phyloP scores from a whole-genome alignment of 1,284 basidiomycete genomes.

The Entoloma clypeatum region DNA sequence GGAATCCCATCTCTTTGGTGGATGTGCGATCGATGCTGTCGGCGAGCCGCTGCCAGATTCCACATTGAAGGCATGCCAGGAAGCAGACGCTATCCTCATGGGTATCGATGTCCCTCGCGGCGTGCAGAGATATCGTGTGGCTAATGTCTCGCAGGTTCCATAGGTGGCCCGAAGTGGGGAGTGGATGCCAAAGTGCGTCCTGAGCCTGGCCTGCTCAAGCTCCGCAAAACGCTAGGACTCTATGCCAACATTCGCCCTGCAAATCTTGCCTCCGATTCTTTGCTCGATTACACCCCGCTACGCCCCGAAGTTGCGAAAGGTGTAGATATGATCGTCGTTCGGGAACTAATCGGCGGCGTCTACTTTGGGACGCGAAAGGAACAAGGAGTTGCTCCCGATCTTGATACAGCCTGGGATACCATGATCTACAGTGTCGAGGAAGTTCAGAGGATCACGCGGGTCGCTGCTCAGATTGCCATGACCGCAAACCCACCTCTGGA shows the following conservation, averaged over 20 bases:
- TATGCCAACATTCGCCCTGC: slow-evolving; percentile 99
- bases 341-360: slow-evolving; percentile 90
- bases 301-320: slow-evolving; percentile 84
- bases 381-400: slow-evolving; percentile 60
- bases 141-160: slow-evolving; percentile 60
- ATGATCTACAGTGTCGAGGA: slow-evolving; percentile 93
- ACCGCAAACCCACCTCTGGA: slow-evolving; percentile 80
- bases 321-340: slow-evolving; percentile 90
- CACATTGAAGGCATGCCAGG: slow-evolving; percentile 84
- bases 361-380: slow-evolving; percentile 97
- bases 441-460: slow-evolving; percentile 92
- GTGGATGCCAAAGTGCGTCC: slow-evolving; percentile 87
- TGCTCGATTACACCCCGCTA: slow-evolving; percentile 90
- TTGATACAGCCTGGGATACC: slow-evolving; percentile 80
- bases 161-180: slow-evolving; percentile 99
- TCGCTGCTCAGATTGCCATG: slow-evolving; percentile 91
- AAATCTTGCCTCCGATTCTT: slow-evolving; percentile 89
- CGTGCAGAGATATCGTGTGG: not conserved
- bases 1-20: slow-evolving; percentile 83
- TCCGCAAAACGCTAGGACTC: slow-evolving; percentile 91
- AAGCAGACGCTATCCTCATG: slow-evolving; percentile 90
- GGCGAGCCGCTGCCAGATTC: slow-evolving; percentile 83
- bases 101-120: slow-evolving; percentile 42
- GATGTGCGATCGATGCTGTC: slow-evolving; percentile 85
- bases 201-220: slow-evolving; percentile 89